phyloP scores from a whole-genome alignment of 2,329 filamentous ascomycete species.

The Trichophyton verrucosum region DNA sequence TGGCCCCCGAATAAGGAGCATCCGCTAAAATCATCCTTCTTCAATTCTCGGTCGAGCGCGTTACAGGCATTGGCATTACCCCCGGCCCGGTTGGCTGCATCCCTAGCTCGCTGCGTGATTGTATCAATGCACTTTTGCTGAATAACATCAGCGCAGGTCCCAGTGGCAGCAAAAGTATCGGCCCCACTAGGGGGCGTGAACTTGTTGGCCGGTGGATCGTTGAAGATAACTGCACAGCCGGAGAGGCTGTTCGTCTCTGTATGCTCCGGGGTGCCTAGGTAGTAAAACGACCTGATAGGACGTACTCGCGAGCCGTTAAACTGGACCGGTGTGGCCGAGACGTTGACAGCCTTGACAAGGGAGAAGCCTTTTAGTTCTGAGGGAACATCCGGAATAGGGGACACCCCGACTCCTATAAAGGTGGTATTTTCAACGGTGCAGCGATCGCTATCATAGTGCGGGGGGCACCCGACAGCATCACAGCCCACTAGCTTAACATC shows the following conservation, averaged over 20 bases:
- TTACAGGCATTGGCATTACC: not conserved
- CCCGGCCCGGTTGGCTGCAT: not conserved
- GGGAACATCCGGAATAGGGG: conserved; percentile 7
- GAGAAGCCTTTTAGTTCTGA: conserved; percentile 12
- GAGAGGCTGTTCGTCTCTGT: conserved; percentile 5
- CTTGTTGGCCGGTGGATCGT: conserved; percentile 8
- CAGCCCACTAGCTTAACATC: not conserved
- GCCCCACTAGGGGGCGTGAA: conserved; percentile 3
- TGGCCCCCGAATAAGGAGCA: not conserved
- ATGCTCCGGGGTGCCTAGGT: conserved; percentile 10
- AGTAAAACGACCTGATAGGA: conserved; percentile 13
- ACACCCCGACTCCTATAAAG: not conserved
- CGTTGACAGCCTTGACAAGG: conserved; percentile 13
- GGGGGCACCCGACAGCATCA: not conserved
- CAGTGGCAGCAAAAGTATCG: conserved; percentile 4
- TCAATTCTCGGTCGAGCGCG: not conserved
- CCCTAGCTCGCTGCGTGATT: conserved; percentile 9
- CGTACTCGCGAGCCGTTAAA: not conserved
- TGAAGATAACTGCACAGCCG: conserved; percentile 14
- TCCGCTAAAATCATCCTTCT: not conserved
- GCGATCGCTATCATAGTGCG: not conserved
- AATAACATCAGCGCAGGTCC: conserved; percentile 13
- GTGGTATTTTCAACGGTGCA: not conserved
- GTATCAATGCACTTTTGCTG: conserved; percentile 12
- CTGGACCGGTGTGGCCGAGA: not conserved